Base-by-base conservation (phyloP, 495 filamentous ascomycete genomes). In the Aspergillus ostianus region DNA sequence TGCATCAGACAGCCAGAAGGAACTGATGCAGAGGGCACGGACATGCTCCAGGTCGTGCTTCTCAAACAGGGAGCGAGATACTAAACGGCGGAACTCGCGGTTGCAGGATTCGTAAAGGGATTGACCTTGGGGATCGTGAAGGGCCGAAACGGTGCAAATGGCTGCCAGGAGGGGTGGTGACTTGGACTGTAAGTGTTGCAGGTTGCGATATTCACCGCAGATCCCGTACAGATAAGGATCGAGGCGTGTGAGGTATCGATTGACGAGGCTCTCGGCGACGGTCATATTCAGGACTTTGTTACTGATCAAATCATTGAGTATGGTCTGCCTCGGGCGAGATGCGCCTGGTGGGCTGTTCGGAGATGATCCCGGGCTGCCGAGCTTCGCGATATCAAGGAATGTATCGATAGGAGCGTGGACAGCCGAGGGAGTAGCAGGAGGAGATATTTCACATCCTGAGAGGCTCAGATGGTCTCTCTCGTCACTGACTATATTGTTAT, bases 181-280 rank as follows among this genome's bases (percentile, higher is more conserved):
- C 8, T 60, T 64, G 2, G 49, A 63, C 7, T 72, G 69, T 1
- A 80, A 57, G 44, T 70, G 66, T 13, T 67, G 64, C 3, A 77
- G 51, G 15, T 57, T 65, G 20, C 64, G 65, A 29, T 73, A 74
- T 18, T 73, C 67, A 32, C 73, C 71, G 10, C 73, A 67, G 20
- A 77, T 74, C 2, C 72, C 69, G 58, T 78, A 80, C 0, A 78
- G 69, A 54, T 77, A 80, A 23, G 75, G 73, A 53, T 80, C 77
- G 1, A 78, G 68, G 8, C 70, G 68, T 12, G 74, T 73, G 27
- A 73, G 66, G 56, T 80, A 80, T 36, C 70, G 59, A 21, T 73
- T 67, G 0, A 76, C 68, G 26, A 76, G 63, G 6, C 55, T 60
- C 47, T 77, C 72, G 18, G 74, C 74, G 19, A 74, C 66, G 27